phyloP scores from a whole-genome alignment of 192 early-diverging fungal species.

The Pilaira anomala region DNA sequence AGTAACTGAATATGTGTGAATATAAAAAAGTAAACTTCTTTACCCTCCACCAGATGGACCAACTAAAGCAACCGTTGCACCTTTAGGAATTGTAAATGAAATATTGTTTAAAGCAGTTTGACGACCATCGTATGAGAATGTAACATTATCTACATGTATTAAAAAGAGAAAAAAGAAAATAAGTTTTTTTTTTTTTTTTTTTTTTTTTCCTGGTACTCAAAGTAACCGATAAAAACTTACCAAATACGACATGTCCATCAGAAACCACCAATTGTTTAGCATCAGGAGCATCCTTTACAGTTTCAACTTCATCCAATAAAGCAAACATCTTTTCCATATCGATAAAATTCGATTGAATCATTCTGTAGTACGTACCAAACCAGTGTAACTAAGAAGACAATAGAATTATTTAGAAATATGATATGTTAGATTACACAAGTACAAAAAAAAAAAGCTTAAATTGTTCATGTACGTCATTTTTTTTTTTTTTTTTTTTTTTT shows the following conservation, averaged over 20 bases:
- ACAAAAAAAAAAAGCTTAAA: constrained; percentile 72
- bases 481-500: no score
- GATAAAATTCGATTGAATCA: constrained; percentile 88
- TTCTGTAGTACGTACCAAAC: constrained; percentile 93
- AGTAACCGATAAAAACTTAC: constrained; percentile 37
- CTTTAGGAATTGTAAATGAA: constrained; percentile 65
- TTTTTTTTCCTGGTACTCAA: neutral
- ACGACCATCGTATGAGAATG: constrained; percentile 64
- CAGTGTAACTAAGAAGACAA: constrained; percentile 56
- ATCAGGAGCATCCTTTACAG: constrained; percentile 63
- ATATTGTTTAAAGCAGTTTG: constrained; percentile 70
- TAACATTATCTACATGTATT: constrained; percentile 53
- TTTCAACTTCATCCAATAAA: constrained; percentile 64
- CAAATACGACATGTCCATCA: constrained; percentile 66
- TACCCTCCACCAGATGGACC: constrained; percentile 72
- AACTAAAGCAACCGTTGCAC: constrained; percentile 74
- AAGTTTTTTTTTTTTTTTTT: constrained; percentile 8
- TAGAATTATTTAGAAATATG: neutral
- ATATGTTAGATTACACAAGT: constrained; percentile 56
- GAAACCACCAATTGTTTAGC: constrained; percentile 55
- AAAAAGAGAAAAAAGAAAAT: constrained; percentile 2
- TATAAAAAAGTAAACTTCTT: constrained; percentile 1
- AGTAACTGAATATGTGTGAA: neutral
- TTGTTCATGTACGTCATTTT: neutral
- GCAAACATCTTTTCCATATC: constrained; percentile 99